phyloP scores from a whole-genome alignment of 2,329 filamentous ascomycete genomes.

The Sclerotiophoma versabilis region DNA sequence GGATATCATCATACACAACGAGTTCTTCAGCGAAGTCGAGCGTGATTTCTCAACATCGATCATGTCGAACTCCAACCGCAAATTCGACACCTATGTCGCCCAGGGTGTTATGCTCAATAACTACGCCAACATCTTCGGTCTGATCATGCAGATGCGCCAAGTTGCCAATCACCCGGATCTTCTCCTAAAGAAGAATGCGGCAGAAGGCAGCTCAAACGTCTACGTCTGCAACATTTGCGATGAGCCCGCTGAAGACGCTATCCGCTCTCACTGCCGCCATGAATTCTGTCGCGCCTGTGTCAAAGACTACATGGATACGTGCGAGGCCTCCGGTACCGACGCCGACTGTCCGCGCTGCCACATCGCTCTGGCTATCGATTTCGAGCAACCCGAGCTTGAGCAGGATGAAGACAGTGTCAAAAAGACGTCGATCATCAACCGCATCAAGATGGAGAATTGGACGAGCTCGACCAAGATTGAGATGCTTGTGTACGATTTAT shows the following conservation, averaged over 20 bases:
- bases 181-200: constrained; percentile 81
- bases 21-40: constrained; percentile 96
- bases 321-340: constrained; percentile 66
- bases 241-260: constrained; percentile 92
- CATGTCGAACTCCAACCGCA: constrained; percentile 87
- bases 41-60: constrained; percentile 95
- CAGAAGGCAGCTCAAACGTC: constrained; percentile 85
- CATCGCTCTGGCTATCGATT: constrained; percentile 85
- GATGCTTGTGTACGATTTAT: constrained; percentile 91
- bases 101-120: constrained; percentile 86
- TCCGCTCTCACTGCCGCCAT: constrained; percentile 90
- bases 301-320: constrained; percentile 79
- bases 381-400: constrained; percentile 94
- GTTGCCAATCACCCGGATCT: constrained; percentile 96
- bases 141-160: constrained; percentile 99
- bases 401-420: constrained; percentile 87
- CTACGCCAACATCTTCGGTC: constrained; percentile 97
- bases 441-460: constrained; percentile 99
- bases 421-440: constrained; percentile 97
- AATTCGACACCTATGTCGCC: constrained; percentile 95
- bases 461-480: constrained; percentile 98
- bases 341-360: constrained; percentile 89
- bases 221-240: constrained; percentile 95
- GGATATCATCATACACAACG: constrained; percentile 87
- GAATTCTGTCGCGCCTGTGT: constrained; percentile 88